Evolutionary conservation across 768 basidiomycete species (phyloP), one percentile per base, ranked within the genome.

Genomic region (Lactifluus hygrophoroides): DNA sequence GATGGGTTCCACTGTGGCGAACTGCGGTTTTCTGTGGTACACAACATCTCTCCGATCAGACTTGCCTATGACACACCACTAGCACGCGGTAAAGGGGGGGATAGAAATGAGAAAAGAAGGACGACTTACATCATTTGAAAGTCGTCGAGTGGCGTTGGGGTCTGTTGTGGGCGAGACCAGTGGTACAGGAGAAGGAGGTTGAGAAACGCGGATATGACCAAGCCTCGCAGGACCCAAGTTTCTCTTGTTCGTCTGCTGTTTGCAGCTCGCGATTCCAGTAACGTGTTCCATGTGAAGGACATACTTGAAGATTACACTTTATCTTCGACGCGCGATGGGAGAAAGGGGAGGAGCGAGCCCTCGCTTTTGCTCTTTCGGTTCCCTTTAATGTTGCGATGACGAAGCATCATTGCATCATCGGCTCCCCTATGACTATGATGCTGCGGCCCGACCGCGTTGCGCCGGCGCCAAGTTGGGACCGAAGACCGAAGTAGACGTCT

Each of bases 81-180:
- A 11, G 11, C 4, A 54, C 21, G 16, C 4, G 23, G 17, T 5
- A 9, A 21, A 17, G n/a, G 25, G 17, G 5, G 7, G 25, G 8
- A 10, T 8, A 25, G 14, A 25, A 40, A 10, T 0, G 17, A n/a
- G 25, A 3, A 23, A 17, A 16, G 5, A 32, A 37, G 34, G 21
- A 9, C 13, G 25, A 56, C 58, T 11, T 11, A 60, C 54, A 56
- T n/a, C 49, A 56, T 56, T 21, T 56, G 54, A 34, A 60, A 60
- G 54, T 60, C 54, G 40, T 60, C 59, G n/a, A 60, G 59, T 14
- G 43, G 49, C 3, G 59, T 51, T 23, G 5, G 42, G 28, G 43
- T 56, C n/a, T 46, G 43, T 16, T 46, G 43, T 19, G 49, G 28
- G 11, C 40, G 30, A 16, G 10, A 27, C 35, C 23, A 51, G 17